Base-by-base conservation (phyloP, 2,329 filamentous ascomycete species). In the Blastomyces parvus region DNA sequence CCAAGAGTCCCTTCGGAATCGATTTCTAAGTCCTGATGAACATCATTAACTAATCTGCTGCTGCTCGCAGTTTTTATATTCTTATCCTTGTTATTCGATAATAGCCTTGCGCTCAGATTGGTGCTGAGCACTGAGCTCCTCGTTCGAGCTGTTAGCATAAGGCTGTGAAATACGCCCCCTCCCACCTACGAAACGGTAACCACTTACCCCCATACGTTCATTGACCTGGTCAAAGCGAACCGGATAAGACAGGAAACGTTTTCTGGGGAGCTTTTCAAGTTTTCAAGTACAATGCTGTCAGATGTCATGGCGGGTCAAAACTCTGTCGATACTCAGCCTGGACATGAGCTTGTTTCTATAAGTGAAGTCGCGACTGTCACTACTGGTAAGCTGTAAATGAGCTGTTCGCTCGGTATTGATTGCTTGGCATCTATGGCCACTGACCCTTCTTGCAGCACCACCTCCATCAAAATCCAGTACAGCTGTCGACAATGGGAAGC, bases 341-440 rank as follows among this genome's bases (percentile, higher is more conserved):
- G 72, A 63, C 71, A 74, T 61, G 74, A 77, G 65, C 72, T 78
- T 48, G 70, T 74, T 62, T 76, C 76, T 64, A 78, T 78, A 66
- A 75, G 73, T 65, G 76, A 78, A 69, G 67, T 75, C 58, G 73
- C 75, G 56, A 71, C 69, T 64, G 70, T 73, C 64, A 70, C 73
- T 67, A 68, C 74, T 67, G 74, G 76, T 78, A 74, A 74, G 75
- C 71, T 46, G 59, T 53, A 40, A 17, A 50, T n/a, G 27, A 56
- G 48, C 22, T 56, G 14, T 33, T 61, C 30, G 19, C 55, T 64
- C 44, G 56, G 36, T 56, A 55, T 46, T 62, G 46, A 44, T 40
- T 46, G 58, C 59, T 60, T 61, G 52, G 65, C 58, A 56, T 64
- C 46, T 63, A 59, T 59, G 50, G 58, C 42, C 50, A 48, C 46